Evolutionary conservation across 352 stramenopile species (phyloP).

Genomic region (Stramenopiles sp.): DNA sequence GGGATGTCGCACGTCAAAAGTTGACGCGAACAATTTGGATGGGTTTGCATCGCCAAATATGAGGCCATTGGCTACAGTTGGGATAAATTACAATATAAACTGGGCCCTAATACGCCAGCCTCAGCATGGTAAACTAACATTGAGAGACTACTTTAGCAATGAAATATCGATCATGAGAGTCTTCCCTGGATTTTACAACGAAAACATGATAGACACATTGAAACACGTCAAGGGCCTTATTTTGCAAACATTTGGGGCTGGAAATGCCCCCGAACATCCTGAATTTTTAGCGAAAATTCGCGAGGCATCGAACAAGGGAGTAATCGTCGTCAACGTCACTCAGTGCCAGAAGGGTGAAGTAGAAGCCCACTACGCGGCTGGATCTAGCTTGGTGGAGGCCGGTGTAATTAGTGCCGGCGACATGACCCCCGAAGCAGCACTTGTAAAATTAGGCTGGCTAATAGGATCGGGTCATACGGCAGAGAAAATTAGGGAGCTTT

Average conservation of each 20-base stretch:
- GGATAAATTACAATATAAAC: constrained; percentile 70
- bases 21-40: constrained; percentile 73
- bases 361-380: constrained; percentile 78
- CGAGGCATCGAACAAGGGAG: constrained; percentile 42
- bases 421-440: constrained; percentile 83
- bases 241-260: constrained; percentile 82
- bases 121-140: constrained; percentile 50
- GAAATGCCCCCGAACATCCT: constrained; percentile 85
- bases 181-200: no score
- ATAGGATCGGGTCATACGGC: constrained; percentile 59
- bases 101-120: constrained; percentile 63
- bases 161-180: constrained; percentile 74
- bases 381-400: constrained; percentile 54
- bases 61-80: constrained; percentile 68
- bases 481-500: constrained; percentile 36
- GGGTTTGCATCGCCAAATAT: constrained; percentile 91
- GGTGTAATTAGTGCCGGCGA: constrained; percentile 80
- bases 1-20: constrained; percentile 83
- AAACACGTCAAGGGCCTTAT: constrained; percentile 55
- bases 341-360: constrained; percentile 78
- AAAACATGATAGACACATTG: no score
- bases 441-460: constrained; percentile 79
- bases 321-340: constrained; percentile 73
- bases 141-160: constrained; percentile 69
- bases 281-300: constrained; percentile 49